A percentile compares a stretch with the other conserved stretches of the same genome.
Evolutionary conservation across 805 yeast genomes (phyloP).

Genomic region (Clavispora phyllophila): DNA sequence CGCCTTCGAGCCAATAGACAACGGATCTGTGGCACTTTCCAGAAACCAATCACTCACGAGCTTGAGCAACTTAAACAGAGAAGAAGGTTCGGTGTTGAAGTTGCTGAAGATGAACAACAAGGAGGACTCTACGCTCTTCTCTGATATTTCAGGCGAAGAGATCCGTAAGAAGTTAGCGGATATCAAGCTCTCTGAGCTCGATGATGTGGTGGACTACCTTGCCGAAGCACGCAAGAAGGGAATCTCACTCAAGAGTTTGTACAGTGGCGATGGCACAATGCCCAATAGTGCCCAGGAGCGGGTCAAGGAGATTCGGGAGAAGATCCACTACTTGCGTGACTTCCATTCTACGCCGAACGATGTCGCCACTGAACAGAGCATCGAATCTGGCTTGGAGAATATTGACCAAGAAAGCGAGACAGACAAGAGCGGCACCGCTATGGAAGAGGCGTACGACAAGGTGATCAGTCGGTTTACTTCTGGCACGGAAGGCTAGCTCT

Average conservation of each 20-base stretch:
- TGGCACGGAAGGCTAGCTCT: background rate
- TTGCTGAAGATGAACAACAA: constrained; percentile 20
- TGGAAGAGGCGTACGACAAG: constrained; percentile 18
- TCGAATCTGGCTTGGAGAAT: background rate
- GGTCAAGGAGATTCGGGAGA: constrained; percentile 7
- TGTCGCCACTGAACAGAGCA: background rate
- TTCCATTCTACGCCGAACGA: background rate
- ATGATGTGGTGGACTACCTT: constrained; percentile 28
- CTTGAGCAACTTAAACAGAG: constrained; percentile 30
- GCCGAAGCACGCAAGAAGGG: constrained; percentile 29
- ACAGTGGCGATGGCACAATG: background rate
- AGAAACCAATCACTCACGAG: constrained; percentile 20
- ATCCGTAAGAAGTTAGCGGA: constrained; percentile 29
- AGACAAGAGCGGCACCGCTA: constrained; percentile 4
- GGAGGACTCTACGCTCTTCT: constrained; percentile 4
- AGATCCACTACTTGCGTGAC: constrained; percentile 3
- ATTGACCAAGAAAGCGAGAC: background rate
- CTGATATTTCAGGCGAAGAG: constrained; percentile 32
- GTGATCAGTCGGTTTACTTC: constrained; percentile 11
- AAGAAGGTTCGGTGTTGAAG: constrained; percentile 40
- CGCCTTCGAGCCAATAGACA: constrained; percentile 5
- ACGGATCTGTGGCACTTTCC: constrained; percentile 10
- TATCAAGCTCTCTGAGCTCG: constrained; percentile 30
- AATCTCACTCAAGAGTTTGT: constrained; percentile 22
- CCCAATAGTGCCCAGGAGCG: background rate